Evolutionary conservation across 768 basidiomycete genomes (phyloP).

Genomic region (Phallus indusiatus): DNA sequence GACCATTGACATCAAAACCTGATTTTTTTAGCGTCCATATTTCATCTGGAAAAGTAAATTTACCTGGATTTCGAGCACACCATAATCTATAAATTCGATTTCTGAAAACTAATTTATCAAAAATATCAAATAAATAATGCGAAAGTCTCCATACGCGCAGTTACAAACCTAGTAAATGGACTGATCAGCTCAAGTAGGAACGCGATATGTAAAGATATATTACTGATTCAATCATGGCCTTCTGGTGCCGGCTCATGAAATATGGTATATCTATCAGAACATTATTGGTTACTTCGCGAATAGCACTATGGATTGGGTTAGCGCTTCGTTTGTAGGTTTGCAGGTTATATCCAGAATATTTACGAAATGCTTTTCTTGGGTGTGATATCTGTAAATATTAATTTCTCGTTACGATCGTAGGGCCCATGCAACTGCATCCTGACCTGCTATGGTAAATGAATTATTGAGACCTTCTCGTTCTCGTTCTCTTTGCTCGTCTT

Average conservation of each 20-base stretch:
- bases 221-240: constrained; percentile 34
- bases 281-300: constrained; percentile 33
- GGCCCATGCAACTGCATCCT: background rate
- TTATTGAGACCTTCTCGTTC: constrained; percentile 35
- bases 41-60: background rate
- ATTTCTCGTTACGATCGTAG: background rate
- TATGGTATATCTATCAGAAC: constrained; percentile 33
- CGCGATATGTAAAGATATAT: constrained; percentile 1
- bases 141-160: constrained; percentile 19
- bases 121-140: background rate
- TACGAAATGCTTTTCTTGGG: constrained; percentile 31
- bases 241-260: constrained; percentile 34
- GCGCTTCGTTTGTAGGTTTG: background rate
- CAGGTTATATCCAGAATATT: background rate
- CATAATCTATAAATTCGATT: constrained; percentile 33
- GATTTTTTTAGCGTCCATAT: background rate
- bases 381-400: constrained; percentile 25
- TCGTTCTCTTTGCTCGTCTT: constrained; percentile 24
- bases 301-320: constrained; percentile 9
- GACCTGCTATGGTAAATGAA: constrained; percentile 27
- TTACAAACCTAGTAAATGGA: constrained; percentile 18
- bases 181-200: background rate
- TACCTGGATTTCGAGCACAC: constrained; percentile 31
- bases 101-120: constrained; percentile 9
- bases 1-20: constrained; percentile 6